Percentiles rank a stretch among this genome's conserved stretches.
These are phyloP conservation scores for Dioscorea zingiberensis DNA, from an alignment of 106 monocot species.

Conservation along the genomic window DNA sequence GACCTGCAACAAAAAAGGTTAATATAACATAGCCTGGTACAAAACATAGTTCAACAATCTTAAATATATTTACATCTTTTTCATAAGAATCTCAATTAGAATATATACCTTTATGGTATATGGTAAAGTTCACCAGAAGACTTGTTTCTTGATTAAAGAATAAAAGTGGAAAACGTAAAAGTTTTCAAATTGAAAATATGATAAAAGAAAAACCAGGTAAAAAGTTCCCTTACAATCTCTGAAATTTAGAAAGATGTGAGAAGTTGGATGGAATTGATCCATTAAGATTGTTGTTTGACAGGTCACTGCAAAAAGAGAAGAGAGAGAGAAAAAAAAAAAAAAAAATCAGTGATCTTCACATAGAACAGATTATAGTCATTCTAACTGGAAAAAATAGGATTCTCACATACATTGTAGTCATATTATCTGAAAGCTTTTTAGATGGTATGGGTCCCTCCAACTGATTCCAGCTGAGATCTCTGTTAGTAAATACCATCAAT, in stretches of 20 bases:
- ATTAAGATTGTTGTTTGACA: slow-evolving; percentile 55
- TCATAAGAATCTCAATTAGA: too few species aligned
- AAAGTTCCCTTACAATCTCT: slow-evolving; percentile 48
- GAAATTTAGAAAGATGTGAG: slow-evolving; percentile 52
- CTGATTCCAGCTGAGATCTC: slow-evolving; percentile 81
- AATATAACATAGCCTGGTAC: background rate
- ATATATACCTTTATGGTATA: too few species aligned
- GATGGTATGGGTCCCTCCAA: slow-evolving; percentile 59
- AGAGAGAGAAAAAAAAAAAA: background rate
- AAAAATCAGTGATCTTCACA: too few species aligned
- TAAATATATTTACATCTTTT: background rate
- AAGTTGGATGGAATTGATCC: slow-evolving; percentile 62
- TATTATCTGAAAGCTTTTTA: slow-evolving; percentile 36
- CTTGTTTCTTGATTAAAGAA: background rate
- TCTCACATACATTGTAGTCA: slow-evolving; percentile 63
- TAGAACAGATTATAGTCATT: too few species aligned
- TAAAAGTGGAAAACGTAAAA: background rate
- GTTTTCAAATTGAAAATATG: background rate
- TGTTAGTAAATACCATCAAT: slow-evolving; percentile 4
- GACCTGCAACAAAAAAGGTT: slow-evolving; percentile 32
- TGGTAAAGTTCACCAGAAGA: too few species aligned
- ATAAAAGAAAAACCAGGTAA: background rate
- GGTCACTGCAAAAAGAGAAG: slow-evolving; percentile 35
- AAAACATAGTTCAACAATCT: background rate
- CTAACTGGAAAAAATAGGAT: background rate